phyloP scores from a whole-genome alignment of 1,284 basidiomycete species.

The Chalciporus sp. region DNA sequence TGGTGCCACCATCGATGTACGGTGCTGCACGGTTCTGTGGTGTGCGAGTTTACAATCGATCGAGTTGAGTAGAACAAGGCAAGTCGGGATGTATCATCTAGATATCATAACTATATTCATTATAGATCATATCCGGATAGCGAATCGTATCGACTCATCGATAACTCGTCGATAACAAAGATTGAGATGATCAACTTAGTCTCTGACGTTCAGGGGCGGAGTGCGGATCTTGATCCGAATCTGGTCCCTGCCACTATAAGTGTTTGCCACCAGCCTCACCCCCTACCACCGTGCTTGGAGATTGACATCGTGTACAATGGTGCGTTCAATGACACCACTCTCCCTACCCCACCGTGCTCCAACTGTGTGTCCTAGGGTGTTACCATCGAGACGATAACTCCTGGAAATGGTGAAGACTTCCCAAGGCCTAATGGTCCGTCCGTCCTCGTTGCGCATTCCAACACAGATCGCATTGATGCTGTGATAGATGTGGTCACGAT shows the following conservation, averaged over 20 bases:
- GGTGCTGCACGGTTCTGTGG: background rate
- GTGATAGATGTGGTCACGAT: slow-evolving; percentile 56
- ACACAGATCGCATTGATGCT: slow-evolving; percentile 19
- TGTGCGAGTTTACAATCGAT: background rate
- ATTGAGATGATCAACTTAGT: slow-evolving; percentile 6
- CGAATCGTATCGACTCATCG: slow-evolving; percentile 23
- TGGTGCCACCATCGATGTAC: background rate
- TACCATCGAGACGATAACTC: slow-evolving; percentile 41
- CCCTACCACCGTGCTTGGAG: slow-evolving; percentile 39
- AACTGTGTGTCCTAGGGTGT: slow-evolving; percentile 27
- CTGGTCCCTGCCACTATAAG: slow-evolving; percentile 58
- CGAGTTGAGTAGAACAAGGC: background rate
- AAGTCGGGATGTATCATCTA: background rate
- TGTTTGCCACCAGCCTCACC: slow-evolving; percentile 38
- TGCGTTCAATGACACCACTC: slow-evolving; percentile 12
- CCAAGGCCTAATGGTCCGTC: slow-evolving; percentile 51
- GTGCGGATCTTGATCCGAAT: slow-evolving; percentile 73
- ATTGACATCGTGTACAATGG: slow-evolving; percentile 38
- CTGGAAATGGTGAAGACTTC: slow-evolving; percentile 49
- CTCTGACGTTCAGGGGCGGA: background rate
- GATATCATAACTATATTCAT: slow-evolving; percentile 14
- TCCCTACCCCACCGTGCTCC: background rate
- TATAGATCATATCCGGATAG: slow-evolving; percentile 17
- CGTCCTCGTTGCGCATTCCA: background rate
- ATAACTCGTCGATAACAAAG: slow-evolving; percentile 9